Evolutionary conservation across 2,329 filamentous ascomycete genomes (phyloP).

Genomic region (Phyllosticta capitalensis): DNA sequence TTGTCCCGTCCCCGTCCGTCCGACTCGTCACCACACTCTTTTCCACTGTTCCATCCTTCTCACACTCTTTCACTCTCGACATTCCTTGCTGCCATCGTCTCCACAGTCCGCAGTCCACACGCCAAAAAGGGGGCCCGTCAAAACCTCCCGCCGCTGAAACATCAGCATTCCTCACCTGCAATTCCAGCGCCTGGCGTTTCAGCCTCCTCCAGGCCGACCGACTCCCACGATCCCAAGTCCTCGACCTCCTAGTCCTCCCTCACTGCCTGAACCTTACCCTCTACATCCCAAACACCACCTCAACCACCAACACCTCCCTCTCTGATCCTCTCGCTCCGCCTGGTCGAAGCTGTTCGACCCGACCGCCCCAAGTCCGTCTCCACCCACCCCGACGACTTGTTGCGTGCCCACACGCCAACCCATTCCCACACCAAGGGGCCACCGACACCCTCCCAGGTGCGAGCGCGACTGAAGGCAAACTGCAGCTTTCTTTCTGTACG

Average conservation of each 20-base stretch:
- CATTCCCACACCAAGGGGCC: conserved; percentile 6
- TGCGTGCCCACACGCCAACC: background rate
- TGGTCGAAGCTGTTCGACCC: background rate
- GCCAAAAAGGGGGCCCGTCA: conserved; percentile 20
- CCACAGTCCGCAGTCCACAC: conserved; percentile 13
- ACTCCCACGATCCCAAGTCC: background rate
- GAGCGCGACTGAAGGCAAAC: conserved; percentile 3
- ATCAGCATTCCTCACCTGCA: conserved; percentile 24
- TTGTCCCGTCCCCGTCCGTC: background rate
- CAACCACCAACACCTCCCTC: too few relatives aligned
- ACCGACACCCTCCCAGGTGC: conserved; percentile 3
- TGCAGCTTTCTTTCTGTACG: background rate
- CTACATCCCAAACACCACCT: background rate
- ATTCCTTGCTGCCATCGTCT: conserved; percentile 11
- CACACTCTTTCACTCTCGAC: conserved; percentile 12
- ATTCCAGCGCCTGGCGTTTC: conserved; percentile 30
- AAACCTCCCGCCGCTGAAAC: conserved; percentile 19
- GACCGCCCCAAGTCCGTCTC: background rate
- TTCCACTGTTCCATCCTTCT: background rate
- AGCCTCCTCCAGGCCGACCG: conserved; percentile 12
- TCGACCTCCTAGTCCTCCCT: background rate
- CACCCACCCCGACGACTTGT: background rate
- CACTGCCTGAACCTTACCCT: background rate
- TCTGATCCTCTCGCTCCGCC: background rate
- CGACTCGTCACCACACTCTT: background rate